Percentiles rank a stretch among this genome's conserved stretches.
Evolutionary conservation across 257 asterid species (phyloP).

Genomic region (Leonotis leonurus): DNA sequence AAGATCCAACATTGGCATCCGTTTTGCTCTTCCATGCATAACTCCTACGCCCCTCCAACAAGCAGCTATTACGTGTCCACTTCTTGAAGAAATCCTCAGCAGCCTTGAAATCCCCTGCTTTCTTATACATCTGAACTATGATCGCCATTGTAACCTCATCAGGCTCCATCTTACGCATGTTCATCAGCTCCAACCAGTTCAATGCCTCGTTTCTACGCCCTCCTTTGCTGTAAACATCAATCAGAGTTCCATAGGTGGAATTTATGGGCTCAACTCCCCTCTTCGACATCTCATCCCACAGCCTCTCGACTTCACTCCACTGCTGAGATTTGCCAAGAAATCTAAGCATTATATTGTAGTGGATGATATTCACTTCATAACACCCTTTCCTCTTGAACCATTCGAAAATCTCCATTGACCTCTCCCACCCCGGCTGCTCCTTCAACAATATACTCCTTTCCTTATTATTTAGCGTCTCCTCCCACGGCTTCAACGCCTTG

Average conservation of each 20-base stretch:
- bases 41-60: constrained; percentile 16
- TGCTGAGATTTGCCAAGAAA: constrained; percentile 60
- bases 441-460: constrained; percentile 80
- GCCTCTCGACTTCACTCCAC: constrained; percentile 61
- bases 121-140: constrained; percentile 86
- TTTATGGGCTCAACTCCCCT: constrained; percentile 51
- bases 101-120: constrained; percentile 65
- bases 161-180: constrained; percentile 48
- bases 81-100: constrained; percentile 80
- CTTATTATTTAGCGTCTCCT: constrained; percentile 59
- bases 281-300: constrained; percentile 66
- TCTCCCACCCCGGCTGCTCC: constrained; percentile 80
- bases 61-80: constrained; percentile 45
- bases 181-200: constrained; percentile 78
- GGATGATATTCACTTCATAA: constrained; percentile 81
- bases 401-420: constrained; percentile 78
- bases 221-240: constrained; percentile 78
- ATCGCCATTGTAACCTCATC: constrained; percentile 94
- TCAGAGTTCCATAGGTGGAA: constrained; percentile 90
- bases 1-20: constrained; percentile 22
- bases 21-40: constrained; percentile 16
- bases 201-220: constrained; percentile 53
- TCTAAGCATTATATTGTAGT: constrained; percentile 73
- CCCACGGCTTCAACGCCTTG: constrained; percentile 79
- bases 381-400: constrained; percentile 76